phyloP scores from a whole-genome alignment of 495 filamentous ascomycete genomes.

The Hapsidospora chrysogenum region DNA sequence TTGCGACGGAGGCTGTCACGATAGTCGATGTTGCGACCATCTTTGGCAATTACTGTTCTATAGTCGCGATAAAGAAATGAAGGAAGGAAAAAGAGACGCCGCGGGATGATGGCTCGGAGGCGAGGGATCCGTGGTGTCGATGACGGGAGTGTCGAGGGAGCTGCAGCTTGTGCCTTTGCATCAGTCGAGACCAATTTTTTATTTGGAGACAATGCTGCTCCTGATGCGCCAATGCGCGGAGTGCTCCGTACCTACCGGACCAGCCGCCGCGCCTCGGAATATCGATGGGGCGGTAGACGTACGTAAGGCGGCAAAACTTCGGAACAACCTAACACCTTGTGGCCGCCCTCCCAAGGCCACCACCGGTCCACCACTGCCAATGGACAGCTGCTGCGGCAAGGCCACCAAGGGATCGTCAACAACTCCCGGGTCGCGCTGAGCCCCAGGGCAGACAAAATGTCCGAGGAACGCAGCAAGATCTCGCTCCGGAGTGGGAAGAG shows the following conservation, averaged over 20 bases:
- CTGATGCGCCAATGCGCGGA: no score
- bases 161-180: background rate
- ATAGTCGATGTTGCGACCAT: slow-evolving; percentile 56
- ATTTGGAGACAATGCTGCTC: background rate
- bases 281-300: slow-evolving; percentile 3
- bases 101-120: background rate
- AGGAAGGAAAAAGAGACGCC: background rate
- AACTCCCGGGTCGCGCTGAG: no score
- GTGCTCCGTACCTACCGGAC: no score
- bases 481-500: slow-evolving; percentile 70
- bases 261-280: no score
- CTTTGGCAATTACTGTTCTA: slow-evolving; percentile 15
- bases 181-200: background rate
- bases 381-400: no score
- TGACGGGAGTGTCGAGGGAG: background rate
- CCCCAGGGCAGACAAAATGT: slow-evolving; percentile 29
- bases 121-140: background rate
- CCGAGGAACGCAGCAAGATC: slow-evolving; percentile 57
- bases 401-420: no score
- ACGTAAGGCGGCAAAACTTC: no score
- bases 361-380: no score
- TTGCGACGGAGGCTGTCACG: slow-evolving; percentile 55
- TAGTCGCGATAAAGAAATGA: background rate
- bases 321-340: no score
- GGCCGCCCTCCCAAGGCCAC: no score